Evolutionary conservation across 2,329 filamentous ascomycete species (phyloP), one percentile per base, ranked within the genome.

Genomic region (Colletotrichum camelliae): DNA sequence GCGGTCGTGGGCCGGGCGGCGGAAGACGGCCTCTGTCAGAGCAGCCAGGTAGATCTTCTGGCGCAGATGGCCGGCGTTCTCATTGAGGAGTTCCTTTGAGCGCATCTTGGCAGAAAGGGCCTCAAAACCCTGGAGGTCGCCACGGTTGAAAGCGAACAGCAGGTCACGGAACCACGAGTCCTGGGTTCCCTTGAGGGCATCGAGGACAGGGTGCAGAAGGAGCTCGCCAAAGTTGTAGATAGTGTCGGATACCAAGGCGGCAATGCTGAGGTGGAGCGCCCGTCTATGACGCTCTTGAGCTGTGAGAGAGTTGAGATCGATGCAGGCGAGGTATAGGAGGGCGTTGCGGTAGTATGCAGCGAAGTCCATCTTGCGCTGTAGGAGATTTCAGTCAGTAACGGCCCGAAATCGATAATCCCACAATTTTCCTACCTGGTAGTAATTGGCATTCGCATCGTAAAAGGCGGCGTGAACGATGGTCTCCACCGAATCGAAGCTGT

Each of bases 141-240:
- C 97, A 62, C 96, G 93, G 89, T 99, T 99, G 89, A 98, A 99
- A 74, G 97, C 96, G 82, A 98, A 97, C 61, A 99, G 92, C n/a
- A 99, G 93, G 58, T 98, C 95, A 78, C 96, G 94, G 78, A 99
- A 91, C 97, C 97, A 99, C 67, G 93, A 89, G 83, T 97, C 92
- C 57, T 93, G 91, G 29, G 94, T 93, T 80, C 93, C 92, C 29
- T 84, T 83, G 68, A 99, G 91, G 24, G 94, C 93, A 82, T 98
- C 95, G 78, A 99, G 93, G 82, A 99, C 98, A 5, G 97, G 97
- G 84, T 99, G 97, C 79, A 99, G 91, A 37, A 99, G 92, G n/a
- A 99, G 93, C 89, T 99, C 97, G 85, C 97, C 97, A 81, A 99
- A 99, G 89, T 99, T 99, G 92, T 99, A 98, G 87, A 98, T 99